Conservation (phyloP, 2,329 filamentous ascomycete species). For the Rutstroemia sp. region DNA sequence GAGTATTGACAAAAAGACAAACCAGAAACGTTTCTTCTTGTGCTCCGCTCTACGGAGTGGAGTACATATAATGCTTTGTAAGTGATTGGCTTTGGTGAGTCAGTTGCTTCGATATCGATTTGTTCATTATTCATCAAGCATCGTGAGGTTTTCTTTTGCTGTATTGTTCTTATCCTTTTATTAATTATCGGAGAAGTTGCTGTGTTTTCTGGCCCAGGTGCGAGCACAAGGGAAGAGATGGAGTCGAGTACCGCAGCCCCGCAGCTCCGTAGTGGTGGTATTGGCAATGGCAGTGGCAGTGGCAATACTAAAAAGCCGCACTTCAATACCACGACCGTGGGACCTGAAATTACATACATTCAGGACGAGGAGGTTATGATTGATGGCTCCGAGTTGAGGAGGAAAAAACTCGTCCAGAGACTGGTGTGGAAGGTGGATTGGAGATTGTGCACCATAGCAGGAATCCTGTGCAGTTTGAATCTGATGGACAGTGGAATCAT, state of each 20-base stretch:
- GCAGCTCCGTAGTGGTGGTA: neutral
- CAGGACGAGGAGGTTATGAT: neutral
- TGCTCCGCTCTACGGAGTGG: no score
- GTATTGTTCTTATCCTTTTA: no score
- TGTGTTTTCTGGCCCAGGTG: no score
- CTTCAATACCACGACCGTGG: neutral
- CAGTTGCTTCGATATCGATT: neutral
- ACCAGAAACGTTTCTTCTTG: no score
- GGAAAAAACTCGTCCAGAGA: conserved; percentile 30
- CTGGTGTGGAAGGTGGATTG: conserved; percentile 59
- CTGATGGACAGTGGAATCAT: conserved; percentile 65
- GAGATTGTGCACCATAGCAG: conserved; percentile 62
- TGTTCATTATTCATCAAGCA: neutral
- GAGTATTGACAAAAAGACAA: no score
- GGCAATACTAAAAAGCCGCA: neutral
- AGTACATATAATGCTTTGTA: neutral
- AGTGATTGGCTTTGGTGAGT: neutral
- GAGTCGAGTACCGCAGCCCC: neutral
- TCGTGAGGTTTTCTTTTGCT: no score
- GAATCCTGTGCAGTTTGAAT: conserved; percentile 62
- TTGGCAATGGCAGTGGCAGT: neutral
- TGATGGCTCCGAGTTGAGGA: neutral
- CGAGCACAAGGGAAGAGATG: neutral
- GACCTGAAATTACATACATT: neutral
- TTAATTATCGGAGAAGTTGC: no score